A percentile compares a stretch with the other conserved stretches of the same genome.
Conservation (phyloP, 2,329 filamentous ascomycete species). For the Colletotrichum paranaense region DNA sequence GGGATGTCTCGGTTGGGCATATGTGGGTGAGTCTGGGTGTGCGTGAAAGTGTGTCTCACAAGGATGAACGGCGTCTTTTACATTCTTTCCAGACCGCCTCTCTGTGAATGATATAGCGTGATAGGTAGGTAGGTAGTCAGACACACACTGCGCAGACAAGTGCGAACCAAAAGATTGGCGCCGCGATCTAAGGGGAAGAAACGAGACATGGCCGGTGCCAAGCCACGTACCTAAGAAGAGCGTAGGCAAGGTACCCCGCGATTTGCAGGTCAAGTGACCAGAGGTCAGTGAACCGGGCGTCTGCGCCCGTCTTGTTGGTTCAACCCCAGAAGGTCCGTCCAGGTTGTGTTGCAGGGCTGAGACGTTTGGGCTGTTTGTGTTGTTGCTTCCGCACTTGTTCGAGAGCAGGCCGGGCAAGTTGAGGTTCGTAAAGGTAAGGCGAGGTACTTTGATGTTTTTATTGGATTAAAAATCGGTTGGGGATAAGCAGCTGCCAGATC, state of each 20-base stretch:
- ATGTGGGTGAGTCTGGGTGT: background rate
- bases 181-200: background rate
- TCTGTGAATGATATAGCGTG: background rate
- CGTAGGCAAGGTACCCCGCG: constrained; percentile 11
- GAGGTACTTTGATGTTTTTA: background rate
- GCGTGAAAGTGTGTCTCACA: background rate
- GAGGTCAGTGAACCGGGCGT: background rate
- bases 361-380: background rate
- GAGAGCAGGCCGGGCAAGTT: background rate
- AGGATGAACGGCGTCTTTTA: background rate
- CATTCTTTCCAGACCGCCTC: background rate
- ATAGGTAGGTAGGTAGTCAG: too few relatives aligned
- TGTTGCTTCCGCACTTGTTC: background rate
- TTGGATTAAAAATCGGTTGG: background rate
- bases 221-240: background rate
- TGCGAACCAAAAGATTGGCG: background rate
- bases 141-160: background rate
- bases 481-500: background rate
- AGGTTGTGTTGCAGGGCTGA: background rate
- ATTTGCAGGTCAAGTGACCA: constrained; percentile 25
- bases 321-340: background rate
- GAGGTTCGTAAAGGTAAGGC: too few relatives aligned
- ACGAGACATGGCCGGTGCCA: background rate
- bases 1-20: background rate
- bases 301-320: background rate